These are phyloP conservation scores for Trichophyton benhamiae DNA, from an alignment of 2,329 filamentous ascomycete genomes.

Conservation along the genomic window DNA sequence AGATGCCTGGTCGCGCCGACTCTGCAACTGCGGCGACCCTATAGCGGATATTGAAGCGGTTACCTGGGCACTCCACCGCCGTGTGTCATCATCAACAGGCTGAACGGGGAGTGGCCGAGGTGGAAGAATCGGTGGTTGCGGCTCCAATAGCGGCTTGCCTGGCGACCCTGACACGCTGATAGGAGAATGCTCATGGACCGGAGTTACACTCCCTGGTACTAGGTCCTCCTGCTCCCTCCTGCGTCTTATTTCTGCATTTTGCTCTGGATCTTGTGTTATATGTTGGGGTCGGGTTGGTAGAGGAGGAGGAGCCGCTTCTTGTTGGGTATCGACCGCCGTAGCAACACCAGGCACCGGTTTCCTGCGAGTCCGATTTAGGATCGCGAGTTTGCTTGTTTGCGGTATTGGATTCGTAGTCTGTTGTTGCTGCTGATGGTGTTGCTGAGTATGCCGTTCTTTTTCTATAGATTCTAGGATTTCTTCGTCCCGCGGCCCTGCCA, in stretches of 20 bases:
- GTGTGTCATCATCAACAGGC: background rate
- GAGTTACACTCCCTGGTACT: background rate
- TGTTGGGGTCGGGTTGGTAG: background rate
- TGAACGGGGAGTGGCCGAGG: constrained; percentile 5
- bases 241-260: background rate
- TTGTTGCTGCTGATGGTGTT: background rate
- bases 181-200: background rate
- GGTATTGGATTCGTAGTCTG: constrained; percentile 4
- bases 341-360: constrained; percentile 25
- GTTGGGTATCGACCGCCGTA: background rate
- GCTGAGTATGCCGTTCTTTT: constrained; percentile 18
- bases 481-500: constrained; percentile 52
- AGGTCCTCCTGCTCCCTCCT: background rate
- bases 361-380: constrained; percentile 28
- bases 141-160: background rate
- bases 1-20: background rate
- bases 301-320: background rate
- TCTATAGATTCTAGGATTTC: constrained; percentile 29
- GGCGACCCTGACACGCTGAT: background rate
- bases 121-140: constrained; percentile 4
- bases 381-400: constrained; percentile 10
- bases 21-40: background rate
- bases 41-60: background rate
- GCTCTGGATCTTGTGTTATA: background rate
- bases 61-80: constrained; percentile 6